phyloP scores from a whole-genome alignment of 2,329 filamentous ascomycete genomes.

The Pyrenophora tritici-repentis region DNA sequence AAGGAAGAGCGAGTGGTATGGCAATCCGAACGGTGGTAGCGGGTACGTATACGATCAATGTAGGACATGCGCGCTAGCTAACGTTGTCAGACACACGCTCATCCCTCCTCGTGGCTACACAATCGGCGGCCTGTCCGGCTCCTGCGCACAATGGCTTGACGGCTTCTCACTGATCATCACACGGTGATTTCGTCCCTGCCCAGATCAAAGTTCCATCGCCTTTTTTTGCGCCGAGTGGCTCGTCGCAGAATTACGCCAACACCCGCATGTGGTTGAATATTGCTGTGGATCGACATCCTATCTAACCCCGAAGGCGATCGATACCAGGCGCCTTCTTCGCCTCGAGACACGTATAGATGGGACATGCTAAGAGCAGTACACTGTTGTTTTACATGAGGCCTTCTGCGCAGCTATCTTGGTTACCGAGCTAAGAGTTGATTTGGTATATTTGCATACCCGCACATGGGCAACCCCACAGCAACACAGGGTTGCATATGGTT shows the following conservation, averaged over 20 bases:
- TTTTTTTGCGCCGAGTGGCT: neutral
- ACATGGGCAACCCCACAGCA: neutral
- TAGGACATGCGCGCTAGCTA: constrained; percentile 22
- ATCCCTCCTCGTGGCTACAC: constrained; percentile 88
- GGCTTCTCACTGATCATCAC: constrained; percentile 82
- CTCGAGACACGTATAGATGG: neutral
- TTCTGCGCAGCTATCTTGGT: neutral
- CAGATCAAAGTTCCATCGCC: neutral
- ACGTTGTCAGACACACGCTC: constrained; percentile 71
- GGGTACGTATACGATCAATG: constrained; percentile 66
- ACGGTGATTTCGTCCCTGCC: constrained; percentile 53
- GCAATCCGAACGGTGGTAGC: constrained; percentile 78
- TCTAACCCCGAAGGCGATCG: too few relatives aligned
- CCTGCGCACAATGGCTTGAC: constrained; percentile 79
- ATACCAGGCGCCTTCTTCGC: too few relatives aligned
- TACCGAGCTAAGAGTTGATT: neutral
- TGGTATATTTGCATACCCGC: constrained; percentile 2
- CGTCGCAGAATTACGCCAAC: neutral
- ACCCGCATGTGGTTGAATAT: neutral
- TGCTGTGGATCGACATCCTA: too few relatives aligned
- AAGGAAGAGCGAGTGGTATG: constrained; percentile 83
- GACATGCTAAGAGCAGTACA: neutral
- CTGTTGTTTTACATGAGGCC: neutral
- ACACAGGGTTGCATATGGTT: neutral
- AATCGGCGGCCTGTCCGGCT: constrained; percentile 85